Evolutionary conservation across 2,329 filamentous ascomycete genomes (phyloP), one percentile per base, ranked within the genome.

Genomic region (Sporothrix pallida): DNA sequence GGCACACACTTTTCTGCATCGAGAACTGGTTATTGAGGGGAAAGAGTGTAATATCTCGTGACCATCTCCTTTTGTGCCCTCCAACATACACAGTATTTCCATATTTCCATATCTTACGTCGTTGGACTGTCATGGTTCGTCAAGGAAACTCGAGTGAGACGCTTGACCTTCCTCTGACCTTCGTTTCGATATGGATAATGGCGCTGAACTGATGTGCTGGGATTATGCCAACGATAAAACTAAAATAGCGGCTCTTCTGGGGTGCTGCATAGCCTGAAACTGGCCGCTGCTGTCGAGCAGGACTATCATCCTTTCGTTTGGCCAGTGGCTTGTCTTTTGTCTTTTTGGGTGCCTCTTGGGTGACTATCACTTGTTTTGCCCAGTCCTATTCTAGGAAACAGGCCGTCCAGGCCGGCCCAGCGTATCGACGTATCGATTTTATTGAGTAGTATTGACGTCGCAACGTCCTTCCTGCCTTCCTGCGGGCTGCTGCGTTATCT

Each of bases 401-500:
- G 44, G 46, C 65, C 65, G 65, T 20, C 52, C 52, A 17, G 10
- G 10, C 8, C n/a, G 9, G 63, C 46, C 60, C 20, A 52, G 46
- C 46, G 15, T 31, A 37, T 65, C 44, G 23, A 31, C 63, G 15
- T 6, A 9, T 9, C 17, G 52, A 12, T 12, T 17, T 52, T 17
- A 42, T 13, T 42, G 62, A 48, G 7, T 20, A 52, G 48, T 52
- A n/a, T 58, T 58, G n/a, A 17, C 6, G 54, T 23, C 4, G 54
- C n/a, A 20, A 23, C 54, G 13, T 52, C 48, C 48, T 46, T 37
- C 31, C 31, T 37, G 31, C 5, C 44, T n/a, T 56, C 26, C 26
- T 69, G 17, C 67, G 48, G 67, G 67, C 67, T 69, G 48, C 26
- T 69, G 67, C 67, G 67, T 69, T 44, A 69, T 69, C 67, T 54